Conservation (phyloP, 2,329 filamentous ascomycete genomes). For the Penicillium sumatraense region DNA sequence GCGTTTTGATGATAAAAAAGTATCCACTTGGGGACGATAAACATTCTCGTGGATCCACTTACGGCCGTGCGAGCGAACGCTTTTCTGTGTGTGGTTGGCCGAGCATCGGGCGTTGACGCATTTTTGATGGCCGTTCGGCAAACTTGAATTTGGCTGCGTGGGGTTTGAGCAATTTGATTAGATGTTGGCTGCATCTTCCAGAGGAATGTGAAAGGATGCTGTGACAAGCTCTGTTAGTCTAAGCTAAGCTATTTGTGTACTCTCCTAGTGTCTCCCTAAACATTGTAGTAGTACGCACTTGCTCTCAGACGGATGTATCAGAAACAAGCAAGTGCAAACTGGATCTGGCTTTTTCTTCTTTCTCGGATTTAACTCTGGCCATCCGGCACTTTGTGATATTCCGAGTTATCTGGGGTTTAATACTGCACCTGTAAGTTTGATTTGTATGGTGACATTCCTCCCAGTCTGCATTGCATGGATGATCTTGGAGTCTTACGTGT, state of each 20-base stretch:
- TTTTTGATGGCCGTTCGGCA: neutral
- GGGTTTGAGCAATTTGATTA: neutral
- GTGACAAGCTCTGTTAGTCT: neutral
- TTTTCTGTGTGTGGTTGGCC: neutral
- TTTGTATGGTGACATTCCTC: too few relatives aligned
- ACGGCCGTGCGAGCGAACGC: neutral
- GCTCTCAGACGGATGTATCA: too few relatives aligned
- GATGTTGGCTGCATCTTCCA: neutral
- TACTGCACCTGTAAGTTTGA: too few relatives aligned
- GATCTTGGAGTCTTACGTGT: too few relatives aligned
- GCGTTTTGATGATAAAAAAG: slow-evolving; percentile 15
- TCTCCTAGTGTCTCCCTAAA: too few relatives aligned
- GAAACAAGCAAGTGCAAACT: too few relatives aligned
- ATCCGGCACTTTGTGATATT: too few relatives aligned
- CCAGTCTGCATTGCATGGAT: too few relatives aligned
- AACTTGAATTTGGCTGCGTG: neutral
- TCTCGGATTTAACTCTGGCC: too few relatives aligned
- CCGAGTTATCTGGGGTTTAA: too few relatives aligned
- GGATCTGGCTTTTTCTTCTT: too few relatives aligned
- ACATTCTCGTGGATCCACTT: neutral
- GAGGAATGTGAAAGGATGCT: neutral
- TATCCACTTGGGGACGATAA: neutral
- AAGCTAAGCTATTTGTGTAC: neutral
- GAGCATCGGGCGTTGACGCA: neutral
- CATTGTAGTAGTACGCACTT: too few relatives aligned